Percentiles rank a stretch among this genome's conserved stretches.
These are phyloP conservation scores for Stylosanthes scabra DNA, from an alignment of 331 rosid genomes.

Conservation along the genomic window DNA sequence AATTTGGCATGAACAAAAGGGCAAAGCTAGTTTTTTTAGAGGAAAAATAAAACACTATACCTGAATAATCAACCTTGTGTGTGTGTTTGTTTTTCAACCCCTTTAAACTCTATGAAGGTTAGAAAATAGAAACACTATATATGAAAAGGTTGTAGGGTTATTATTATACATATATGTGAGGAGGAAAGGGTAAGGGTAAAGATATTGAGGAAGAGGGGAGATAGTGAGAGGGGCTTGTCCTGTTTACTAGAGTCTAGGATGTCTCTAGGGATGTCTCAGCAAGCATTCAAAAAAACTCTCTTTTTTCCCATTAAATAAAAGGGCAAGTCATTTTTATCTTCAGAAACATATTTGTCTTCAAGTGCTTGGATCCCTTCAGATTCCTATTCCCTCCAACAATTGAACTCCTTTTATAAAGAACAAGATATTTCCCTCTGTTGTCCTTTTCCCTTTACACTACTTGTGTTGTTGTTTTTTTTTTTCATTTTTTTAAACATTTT, in stretches of 20 bases:
- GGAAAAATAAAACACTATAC: slow-evolving; percentile 27
- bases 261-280: slow-evolving; percentile 40
- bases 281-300: slow-evolving; percentile 16
- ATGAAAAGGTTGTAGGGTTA: slow-evolving; percentile 28
- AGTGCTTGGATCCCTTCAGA: slow-evolving; percentile 58
- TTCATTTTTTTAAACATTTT: slow-evolving; percentile 29
- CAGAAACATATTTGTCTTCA: slow-evolving; percentile 55
- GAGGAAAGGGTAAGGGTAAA: background rate
- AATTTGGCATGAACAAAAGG: slow-evolving; percentile 39
- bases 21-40: slow-evolving; percentile 33
- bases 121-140: slow-evolving; percentile 19
- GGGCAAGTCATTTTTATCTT: slow-evolving; percentile 45
- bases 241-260: slow-evolving; percentile 35
- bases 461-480: slow-evolving; percentile 42
- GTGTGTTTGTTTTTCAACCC: slow-evolving; percentile 22
- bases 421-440: slow-evolving; percentile 44
- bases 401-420: slow-evolving; percentile 41
- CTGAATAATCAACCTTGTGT: slow-evolving; percentile 41
- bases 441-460: slow-evolving; percentile 51
- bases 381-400: slow-evolving; percentile 51
- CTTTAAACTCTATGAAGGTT: slow-evolving; percentile 37
- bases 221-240: slow-evolving; percentile 24
- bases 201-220: slow-evolving; percentile 2
- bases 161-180: slow-evolving; percentile 13
- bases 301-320: slow-evolving; percentile 43